These are phyloP conservation scores for Solanum virginianum DNA, from an alignment of 257 asterid genomes.

Conservation along the genomic window DNA sequence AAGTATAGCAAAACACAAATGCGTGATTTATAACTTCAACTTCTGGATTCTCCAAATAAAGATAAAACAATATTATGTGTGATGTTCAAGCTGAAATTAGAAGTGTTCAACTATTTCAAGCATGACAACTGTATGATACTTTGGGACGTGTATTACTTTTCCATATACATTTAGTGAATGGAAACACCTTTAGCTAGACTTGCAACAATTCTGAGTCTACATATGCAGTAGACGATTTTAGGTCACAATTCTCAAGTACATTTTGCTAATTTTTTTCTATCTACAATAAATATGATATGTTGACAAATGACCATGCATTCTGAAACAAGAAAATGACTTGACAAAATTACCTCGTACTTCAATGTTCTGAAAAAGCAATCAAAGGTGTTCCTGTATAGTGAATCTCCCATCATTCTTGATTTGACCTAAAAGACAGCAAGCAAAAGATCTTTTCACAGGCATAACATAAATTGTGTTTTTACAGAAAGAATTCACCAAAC, in stretches of 20 bases:
- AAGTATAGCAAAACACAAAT: background rate
- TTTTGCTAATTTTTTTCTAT: background rate
- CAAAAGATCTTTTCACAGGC: background rate
- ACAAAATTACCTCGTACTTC: constrained; percentile 48
- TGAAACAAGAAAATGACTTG: background rate
- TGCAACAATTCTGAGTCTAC: background rate
- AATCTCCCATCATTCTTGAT: constrained; percentile 97
- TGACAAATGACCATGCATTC: background rate
- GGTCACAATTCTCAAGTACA: background rate
- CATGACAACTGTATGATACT: background rate
- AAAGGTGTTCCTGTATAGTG: constrained; percentile 54
- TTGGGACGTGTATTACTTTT: background rate
- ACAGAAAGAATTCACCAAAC: background rate
- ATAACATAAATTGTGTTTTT: background rate
- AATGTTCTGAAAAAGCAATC: constrained; percentile 79
- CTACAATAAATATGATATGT: background rate
- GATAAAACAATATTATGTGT: background rate
- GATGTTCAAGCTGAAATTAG: background rate
- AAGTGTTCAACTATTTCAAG: background rate
- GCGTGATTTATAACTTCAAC: background rate
- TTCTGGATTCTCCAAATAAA: background rate
- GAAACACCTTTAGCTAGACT: background rate
- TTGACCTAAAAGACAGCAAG: constrained; percentile 47
- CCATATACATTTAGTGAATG: background rate
- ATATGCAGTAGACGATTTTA: background rate